Evolutionary conservation across 2,329 filamentous ascomycete species (phyloP), one percentile per base, ranked within the genome.

Genomic region (Cladorrhinum sp.): DNA sequence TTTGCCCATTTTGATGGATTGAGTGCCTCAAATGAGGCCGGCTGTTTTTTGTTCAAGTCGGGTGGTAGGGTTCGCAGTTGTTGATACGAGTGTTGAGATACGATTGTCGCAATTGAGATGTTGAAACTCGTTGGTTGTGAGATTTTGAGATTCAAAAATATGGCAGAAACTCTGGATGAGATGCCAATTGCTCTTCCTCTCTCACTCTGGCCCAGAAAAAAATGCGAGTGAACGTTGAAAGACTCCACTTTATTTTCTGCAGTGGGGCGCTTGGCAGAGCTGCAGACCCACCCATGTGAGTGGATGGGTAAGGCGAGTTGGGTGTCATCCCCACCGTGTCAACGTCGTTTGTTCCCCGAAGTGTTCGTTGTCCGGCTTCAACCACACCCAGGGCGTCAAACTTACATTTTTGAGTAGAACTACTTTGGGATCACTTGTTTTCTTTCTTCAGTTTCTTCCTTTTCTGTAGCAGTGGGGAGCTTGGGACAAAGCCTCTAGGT

Each of bases 1-100:
- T 71, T 82, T 82, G 57, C 79, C 79, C 70, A 79, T 79, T 75
- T 51, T 67, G 62, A 55, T 5, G 49, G 32, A 50, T 29, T 38
- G 38, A 12, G 36, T 38, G n/a, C 52, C 51, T 41, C 61, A 20
- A n/a, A 51, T 59, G 41, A 45, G 18, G 41, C 3, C 8, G 16
- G 8, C 41, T 45, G 41, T 45, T 45, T 18, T 45, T n/a, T n/a
- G n/a, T n/a, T n/a, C n/a, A n/a, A n/a, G n/a, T n/a, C n/a, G n/a
- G n/a, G n/a, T n/a, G n/a, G 20, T 3, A 36, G 41, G n/a, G 16
- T 13, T 41, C 4, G 18, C 7, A 3, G 41, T 2, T 20, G 4
- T 45, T 18, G 41, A 18, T 45, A 22, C 4, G 41, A 45, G 41
- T 13, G 20, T 41, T 41, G 10, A 16, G 49, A n/a, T n/a, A n/a